Percentiles rank a stretch among this genome's conserved stretches.
These are phyloP conservation scores for Beauveria varroae DNA, from an alignment of 2,329 filamentous ascomycete genomes.

Conservation along the genomic window DNA sequence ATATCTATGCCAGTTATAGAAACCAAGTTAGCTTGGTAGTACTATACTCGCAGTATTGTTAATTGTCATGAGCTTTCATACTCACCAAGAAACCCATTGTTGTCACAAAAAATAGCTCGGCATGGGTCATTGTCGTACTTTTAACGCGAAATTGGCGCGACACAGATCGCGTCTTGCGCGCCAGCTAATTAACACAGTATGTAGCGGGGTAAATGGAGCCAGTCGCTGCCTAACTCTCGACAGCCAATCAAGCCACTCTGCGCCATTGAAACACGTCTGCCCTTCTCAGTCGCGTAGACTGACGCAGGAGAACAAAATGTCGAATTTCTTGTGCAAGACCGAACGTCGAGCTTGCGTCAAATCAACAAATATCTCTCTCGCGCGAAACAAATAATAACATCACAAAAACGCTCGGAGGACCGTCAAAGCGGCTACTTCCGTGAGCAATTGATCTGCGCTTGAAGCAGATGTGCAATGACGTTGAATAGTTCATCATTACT, in stretches of 20 bases:
- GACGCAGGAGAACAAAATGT: background rate
- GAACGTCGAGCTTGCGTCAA: background rate
- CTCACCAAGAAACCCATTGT: too few relatives aligned
- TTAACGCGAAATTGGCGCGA: constrained; percentile 6
- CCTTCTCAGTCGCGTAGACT: background rate
- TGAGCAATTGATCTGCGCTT: too few relatives aligned
- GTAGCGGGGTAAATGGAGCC: constrained; percentile 1
- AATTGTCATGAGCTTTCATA: too few relatives aligned
- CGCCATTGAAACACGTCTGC: background rate
- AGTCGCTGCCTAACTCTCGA: background rate
- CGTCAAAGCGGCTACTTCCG: too few relatives aligned
- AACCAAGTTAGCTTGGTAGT: too few relatives aligned
- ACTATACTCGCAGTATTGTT: too few relatives aligned
- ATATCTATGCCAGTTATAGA: too few relatives aligned
- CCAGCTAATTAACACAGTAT: background rate
- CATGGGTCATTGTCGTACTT: background rate
- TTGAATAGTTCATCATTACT: background rate
- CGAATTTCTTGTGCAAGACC: background rate
- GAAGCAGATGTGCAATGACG: background rate
- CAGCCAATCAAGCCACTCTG: background rate
- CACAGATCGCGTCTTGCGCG: background rate
- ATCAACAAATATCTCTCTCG: background rate
- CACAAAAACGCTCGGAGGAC: too few relatives aligned
- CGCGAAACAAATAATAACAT: background rate
- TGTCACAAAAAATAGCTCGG: too few relatives aligned